Percentiles rank a stretch among this genome's conserved stretches.
Evolutionary conservation across 2,329 filamentous ascomycete species (phyloP).

Genomic region (Westerdykella ornata): DNA sequence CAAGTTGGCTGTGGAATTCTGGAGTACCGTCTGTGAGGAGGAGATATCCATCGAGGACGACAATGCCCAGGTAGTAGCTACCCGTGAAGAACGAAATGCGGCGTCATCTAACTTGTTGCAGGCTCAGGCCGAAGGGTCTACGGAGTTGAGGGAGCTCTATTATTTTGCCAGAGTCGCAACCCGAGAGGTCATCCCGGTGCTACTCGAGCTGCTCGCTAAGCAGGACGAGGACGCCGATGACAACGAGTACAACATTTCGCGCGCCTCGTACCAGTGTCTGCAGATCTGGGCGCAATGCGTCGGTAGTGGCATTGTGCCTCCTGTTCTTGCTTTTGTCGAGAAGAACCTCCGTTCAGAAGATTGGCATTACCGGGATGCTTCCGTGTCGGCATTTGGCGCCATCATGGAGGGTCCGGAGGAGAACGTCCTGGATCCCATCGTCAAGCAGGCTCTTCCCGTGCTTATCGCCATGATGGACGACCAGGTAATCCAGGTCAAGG

Average conservation of each 20-base stretch:
- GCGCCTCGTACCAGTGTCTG: slow-evolving; percentile 92
- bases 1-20: slow-evolving; percentile 97
- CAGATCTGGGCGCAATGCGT: slow-evolving; percentile 94
- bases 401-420: slow-evolving; percentile 99
- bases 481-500: slow-evolving; percentile 78
- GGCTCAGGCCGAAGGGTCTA: slow-evolving; percentile 62
- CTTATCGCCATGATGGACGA: slow-evolving; percentile 93
- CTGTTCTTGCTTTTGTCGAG: slow-evolving; percentile 88
- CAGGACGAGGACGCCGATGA: slow-evolving; percentile 96
- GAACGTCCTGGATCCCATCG: slow-evolving; percentile 82
- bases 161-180: slow-evolving; percentile 93
- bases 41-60: slow-evolving; percentile 98
- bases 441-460: slow-evolving; percentile 90
- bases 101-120: slow-evolving; percentile 24
- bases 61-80: slow-evolving; percentile 65
- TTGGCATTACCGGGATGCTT: slow-evolving; percentile 92
- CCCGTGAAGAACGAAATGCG: slow-evolving; percentile 9
- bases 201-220: slow-evolving; percentile 83
- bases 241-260: slow-evolving; percentile 94
- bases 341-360: slow-evolving; percentile 81
- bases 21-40: slow-evolving; percentile 99
- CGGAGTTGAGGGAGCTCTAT: slow-evolving; percentile 86
- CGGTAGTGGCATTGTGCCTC: slow-evolving; percentile 71
- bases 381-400: slow-evolving; percentile 92
- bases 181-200: slow-evolving; percentile 86